Evolutionary conservation across 805 yeast species (phyloP).

Genomic region (Candida qinlingensis): DNA sequence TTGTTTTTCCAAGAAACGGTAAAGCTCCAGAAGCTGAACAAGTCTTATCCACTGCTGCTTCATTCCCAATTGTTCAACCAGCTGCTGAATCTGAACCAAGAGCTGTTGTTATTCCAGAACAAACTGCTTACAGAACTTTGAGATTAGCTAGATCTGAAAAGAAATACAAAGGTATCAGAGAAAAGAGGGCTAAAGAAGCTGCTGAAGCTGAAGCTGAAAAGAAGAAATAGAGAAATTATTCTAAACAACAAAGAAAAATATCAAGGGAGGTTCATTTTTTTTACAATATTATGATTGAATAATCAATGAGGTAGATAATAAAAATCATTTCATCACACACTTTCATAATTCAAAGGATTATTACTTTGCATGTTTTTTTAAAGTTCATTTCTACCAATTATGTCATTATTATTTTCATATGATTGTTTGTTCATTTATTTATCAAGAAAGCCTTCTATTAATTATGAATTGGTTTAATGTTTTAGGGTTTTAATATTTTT

Average conservation of each 20-base stretch:
- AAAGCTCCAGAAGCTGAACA: slow-evolving; percentile 76
- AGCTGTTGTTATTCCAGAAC: slow-evolving; percentile 69
- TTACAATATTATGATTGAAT: not conserved
- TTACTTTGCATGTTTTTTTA: no score
- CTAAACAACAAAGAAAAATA: not conserved
- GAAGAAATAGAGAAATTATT: slow-evolving; percentile 62
- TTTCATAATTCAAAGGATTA: no score
- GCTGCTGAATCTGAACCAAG: slow-evolving; percentile 71
- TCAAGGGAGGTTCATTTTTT: no score
- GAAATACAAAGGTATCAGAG: slow-evolving; percentile 90
- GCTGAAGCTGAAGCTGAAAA: slow-evolving; percentile 99
- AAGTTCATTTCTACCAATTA: no score
- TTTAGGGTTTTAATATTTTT: slow-evolving; percentile 2
- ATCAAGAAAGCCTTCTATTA: not conserved
- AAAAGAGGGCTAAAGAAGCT: slow-evolving; percentile 88
- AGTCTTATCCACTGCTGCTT: slow-evolving; percentile 64
- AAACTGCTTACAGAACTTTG: slow-evolving; percentile 87
- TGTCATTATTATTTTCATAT: no score
- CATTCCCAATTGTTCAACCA: slow-evolving; percentile 90
- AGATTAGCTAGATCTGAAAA: slow-evolving; percentile 90
- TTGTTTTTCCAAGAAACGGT: slow-evolving; percentile 91
- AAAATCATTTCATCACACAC: no score
- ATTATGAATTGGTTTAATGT: slow-evolving; percentile 4
- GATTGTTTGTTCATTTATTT: no score
- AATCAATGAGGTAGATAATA: not conserved